Conservation (phyloP, 495 filamentous ascomycete species). For the Penicillium roqueforti region DNA sequence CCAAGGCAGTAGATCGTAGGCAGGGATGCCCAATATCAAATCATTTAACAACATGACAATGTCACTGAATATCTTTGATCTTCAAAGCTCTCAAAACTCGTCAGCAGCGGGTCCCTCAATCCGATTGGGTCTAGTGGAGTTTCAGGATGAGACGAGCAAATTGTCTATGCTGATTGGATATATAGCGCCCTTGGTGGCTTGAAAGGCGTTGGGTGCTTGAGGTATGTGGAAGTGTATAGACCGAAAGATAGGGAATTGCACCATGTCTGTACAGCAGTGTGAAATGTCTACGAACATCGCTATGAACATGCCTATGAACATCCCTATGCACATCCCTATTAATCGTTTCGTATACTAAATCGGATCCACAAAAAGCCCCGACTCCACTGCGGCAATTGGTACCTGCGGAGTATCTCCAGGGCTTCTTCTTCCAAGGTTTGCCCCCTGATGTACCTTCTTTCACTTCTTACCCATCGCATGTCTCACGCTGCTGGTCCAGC, state of each 20-base stretch:
- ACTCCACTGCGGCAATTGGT: constrained; percentile 8
- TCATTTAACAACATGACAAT: too few species aligned
- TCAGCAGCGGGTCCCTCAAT: constrained; percentile 18
- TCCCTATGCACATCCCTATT: neutral
- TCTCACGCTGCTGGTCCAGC: constrained; percentile 15
- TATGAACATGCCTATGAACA: too few species aligned
- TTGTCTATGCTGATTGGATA: constrained; percentile 8
- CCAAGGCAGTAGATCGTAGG: neutral
- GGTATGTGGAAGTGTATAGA: neutral
- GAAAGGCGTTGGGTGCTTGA: neutral
- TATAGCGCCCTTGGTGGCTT: neutral
- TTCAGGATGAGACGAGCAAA: constrained; percentile 25
- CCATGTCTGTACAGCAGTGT: too few species aligned
- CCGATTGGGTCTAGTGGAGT: constrained; percentile 17
- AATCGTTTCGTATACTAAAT: neutral
- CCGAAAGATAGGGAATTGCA: too few species aligned
- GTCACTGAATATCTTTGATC: neutral
- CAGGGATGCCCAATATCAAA: too few species aligned
- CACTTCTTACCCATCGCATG: neutral
- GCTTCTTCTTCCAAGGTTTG: too few species aligned
- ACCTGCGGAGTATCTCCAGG: constrained; percentile 13
- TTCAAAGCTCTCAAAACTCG: constrained; percentile 8
- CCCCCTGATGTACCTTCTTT: constrained; percentile 12
- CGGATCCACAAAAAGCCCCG: neutral
- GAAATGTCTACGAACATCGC: too few species aligned